A percentile compares a stretch with the other conserved stretches of the same genome.
Conservation (phyloP, 768 basidiomycete species). For the Clathrus columnatus region DNA sequence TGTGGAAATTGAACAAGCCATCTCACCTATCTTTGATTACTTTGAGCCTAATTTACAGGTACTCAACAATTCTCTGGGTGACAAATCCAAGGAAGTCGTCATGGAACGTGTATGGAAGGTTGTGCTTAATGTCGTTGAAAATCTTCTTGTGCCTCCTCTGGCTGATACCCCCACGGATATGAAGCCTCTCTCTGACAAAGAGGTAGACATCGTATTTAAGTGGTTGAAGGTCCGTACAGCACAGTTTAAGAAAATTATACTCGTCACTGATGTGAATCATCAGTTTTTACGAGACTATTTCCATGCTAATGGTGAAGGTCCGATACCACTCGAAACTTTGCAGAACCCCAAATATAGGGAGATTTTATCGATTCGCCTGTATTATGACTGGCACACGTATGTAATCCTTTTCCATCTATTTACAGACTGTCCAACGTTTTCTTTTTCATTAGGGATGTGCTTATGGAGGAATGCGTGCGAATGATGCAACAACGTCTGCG, state of each 20-base stretch:
- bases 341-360: slow-evolving; percentile 96
- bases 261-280: background rate
- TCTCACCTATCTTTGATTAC: slow-evolving; percentile 88
- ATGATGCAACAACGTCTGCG: slow-evolving; percentile 88
- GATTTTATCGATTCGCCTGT: slow-evolving; percentile 79
- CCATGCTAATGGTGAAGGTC: slow-evolving; percentile 88
- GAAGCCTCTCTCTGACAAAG: slow-evolving; percentile 89
- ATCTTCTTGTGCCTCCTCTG: slow-evolving; percentile 82
- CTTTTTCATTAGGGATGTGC: slow-evolving; percentile 45
- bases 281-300: slow-evolving; percentile 94
- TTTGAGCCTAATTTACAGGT: slow-evolving; percentile 90
- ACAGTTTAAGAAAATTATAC: background rate
- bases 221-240: slow-evolving; percentile 75
- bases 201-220: slow-evolving; percentile 97
- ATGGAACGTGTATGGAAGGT: slow-evolving; percentile 97
- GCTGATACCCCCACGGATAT: slow-evolving; percentile 80
- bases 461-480: slow-evolving; percentile 93
- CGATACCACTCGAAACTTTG: slow-evolving; percentile 73
- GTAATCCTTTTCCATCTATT: slow-evolving; percentile 21
- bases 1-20: slow-evolving; percentile 89
- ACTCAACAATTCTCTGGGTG: slow-evolving; percentile 79
- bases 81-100: slow-evolving; percentile 81
- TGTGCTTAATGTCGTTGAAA: slow-evolving; percentile 77
- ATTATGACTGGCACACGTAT: slow-evolving; percentile 94
- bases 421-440: background rate